Base-by-base conservation (phyloP, 1,284 basidiomycete genomes). In the Kwoniella shivajii region DNA sequence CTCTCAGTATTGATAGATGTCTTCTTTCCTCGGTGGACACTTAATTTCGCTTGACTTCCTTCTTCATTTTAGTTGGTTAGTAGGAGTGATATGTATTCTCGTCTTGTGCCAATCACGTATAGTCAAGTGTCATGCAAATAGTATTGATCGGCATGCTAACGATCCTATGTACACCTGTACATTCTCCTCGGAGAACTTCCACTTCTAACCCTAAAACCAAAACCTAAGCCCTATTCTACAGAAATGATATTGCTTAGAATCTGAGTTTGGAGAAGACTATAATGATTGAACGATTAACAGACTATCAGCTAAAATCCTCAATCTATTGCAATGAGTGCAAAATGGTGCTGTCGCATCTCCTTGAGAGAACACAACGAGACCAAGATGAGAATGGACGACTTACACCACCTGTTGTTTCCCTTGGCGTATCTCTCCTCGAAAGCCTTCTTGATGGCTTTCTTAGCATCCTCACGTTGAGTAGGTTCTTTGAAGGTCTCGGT, bases 401-500 rank as follows among this genome's bases (percentile, higher is more conserved):
- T 59, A 75, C 73, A 95, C 92, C 92, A 95, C 80, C 87, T 88
- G 86, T 94, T 95, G 85, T 92, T 92, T 61, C 93, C 92, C 59
- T 83, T 81, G 56, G 84, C 83, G 85, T 96, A 95, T 62, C 91
- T 83, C 75, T 96, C 92, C 86, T 96, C 93, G 60, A 97, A 81
- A 76, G 90, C 79, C 82, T 95, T 95, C 86, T 95, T 96, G 80
- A 96, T 86, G 69, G 83, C 87, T 85, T 97, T 97, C 84, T 95
- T 96, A 58, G 92, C 84, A 69, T 94, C 87, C 81, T 92, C 89
- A 69, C 92, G 86, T 78, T 92, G 89, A 71, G 91, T 84, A 45
- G 89, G 88, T 84, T 97, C 92, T 83, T 93, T 93, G 87, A 96
- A 95, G 61, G 92, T 94, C 63, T 96, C 92, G 54, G 83, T 76